A percentile compares a stretch with the other conserved stretches of the same genome.
These are phyloP conservation scores for Marsdenia floribunda DNA, from an alignment of 257 asterid genomes.

Conservation along the genomic window DNA sequence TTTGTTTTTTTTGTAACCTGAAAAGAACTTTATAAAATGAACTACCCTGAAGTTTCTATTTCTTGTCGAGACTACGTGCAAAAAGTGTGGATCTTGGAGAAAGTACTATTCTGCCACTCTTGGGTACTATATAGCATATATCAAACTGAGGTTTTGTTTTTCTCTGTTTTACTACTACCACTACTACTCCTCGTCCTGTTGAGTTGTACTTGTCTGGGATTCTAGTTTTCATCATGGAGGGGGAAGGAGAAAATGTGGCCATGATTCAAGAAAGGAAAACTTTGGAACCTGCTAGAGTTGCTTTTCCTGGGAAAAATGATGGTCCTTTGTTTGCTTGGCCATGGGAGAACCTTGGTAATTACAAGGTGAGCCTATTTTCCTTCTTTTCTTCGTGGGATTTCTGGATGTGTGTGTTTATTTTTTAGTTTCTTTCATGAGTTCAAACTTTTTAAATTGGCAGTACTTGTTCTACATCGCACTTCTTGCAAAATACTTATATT, in stretches of 20 bases:
- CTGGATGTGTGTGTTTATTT: background rate
- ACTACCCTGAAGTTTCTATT: background rate
- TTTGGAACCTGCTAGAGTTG: slow-evolving; percentile 15
- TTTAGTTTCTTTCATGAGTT: background rate
- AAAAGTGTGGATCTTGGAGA: background rate
- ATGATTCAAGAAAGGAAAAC: slow-evolving; percentile 4
- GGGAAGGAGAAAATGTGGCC: slow-evolving; percentile 17
- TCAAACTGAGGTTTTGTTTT: background rate
- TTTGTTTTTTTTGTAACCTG: too few species aligned
- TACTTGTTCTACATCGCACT: slow-evolving; percentile 46
- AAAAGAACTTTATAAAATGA: background rate
- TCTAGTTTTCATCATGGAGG: slow-evolving; percentile 19
- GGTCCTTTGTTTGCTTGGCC: slow-evolving; percentile 84
- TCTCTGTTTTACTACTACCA: background rate
- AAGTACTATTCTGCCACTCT: background rate
- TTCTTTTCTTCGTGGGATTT: background rate
- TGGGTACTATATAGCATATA: too few species aligned
- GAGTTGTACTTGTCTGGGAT: background rate
- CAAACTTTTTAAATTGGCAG: slow-evolving; percentile 16
- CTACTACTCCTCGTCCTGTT: too few species aligned
- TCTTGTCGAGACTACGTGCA: background rate
- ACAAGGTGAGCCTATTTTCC: slow-evolving; percentile 43
- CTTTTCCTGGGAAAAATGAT: slow-evolving; percentile 25
- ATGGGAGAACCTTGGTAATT: slow-evolving; percentile 63
- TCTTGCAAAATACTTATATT: slow-evolving; percentile 52